Evolutionary conservation across 805 yeast genomes (phyloP), one percentile per base, ranked within the genome.

Genomic region (Yarrowia phangngaensis): DNA sequence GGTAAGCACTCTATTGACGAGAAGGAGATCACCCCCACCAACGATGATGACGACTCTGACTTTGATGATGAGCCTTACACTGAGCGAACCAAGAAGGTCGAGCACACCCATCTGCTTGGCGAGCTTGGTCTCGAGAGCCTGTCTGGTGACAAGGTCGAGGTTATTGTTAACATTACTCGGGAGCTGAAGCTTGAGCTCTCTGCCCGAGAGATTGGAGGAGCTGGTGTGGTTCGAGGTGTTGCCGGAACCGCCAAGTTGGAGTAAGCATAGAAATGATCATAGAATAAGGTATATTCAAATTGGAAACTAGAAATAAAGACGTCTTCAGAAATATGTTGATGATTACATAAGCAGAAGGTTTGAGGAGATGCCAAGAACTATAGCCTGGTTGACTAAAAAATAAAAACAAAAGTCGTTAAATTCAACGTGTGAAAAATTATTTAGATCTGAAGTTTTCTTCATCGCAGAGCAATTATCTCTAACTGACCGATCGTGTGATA

Each of bases 21-120:
- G 35, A 28, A 41, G 48, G 80, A 82, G 70, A 94, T 87, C 67
- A 84, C 86, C 53, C 80, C 80, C 57, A 49, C 49, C 33, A 61
- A 54, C 19, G 75, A 70, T 23, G 74, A 70, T 33, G 75, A 70
- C 49, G 74, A 70, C 58, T 65, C 67, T 48, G 75, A 71, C 60
- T 70, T 73, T 68, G 95, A 87, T 59, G 95, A 85, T 56, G 97
- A 89, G 71, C 96, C 95, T 56, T 96, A 89, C 68, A 74, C 86
- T 63, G 70, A 78, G 55, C 82, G 79, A 68, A 84, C 79, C 70
- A 82, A 82, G 56, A 80, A 79, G 35, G 80, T 79, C 72, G 76
- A 76, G 61, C 77, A 88, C 55, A 86, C 87, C 55, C 74, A 78
- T 47, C 75, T 78, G 60, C 74, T 92, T 60, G 95, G 88, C 55